Base-by-base conservation (phyloP, 495 filamentous ascomycete genomes). In the Podospora conica region DNA sequence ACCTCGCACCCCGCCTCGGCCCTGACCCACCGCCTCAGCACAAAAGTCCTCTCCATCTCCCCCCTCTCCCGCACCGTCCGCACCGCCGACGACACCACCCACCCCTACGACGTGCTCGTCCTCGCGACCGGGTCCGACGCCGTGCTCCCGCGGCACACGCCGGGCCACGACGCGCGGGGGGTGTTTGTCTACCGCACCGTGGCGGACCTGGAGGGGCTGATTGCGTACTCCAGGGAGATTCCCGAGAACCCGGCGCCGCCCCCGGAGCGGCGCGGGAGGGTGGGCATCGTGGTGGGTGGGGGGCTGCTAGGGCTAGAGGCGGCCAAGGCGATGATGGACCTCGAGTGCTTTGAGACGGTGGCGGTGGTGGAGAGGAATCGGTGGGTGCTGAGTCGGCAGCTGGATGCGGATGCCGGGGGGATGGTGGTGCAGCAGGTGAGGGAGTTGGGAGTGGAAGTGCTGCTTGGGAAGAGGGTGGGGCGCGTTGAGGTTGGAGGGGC, bases 181-280 rank as follows among this genome's bases (percentile, higher is more conserved):
- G 90, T 97, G 31, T 98, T 98, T 71, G 93, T 97, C n/a, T 97
- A 98, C 76, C 85, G 94, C 20, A 96, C 91, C 0, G 92, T 97
- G 63, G 86, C 88, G 2, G 94, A 98, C 73, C 78, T 98, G 9
- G 83, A 96, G 71, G 85, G 84, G 20, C 82, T 98, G 6, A 98
- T 98, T 40, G 78, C 83, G 3, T 97, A 90, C 70, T 85, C 91
- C 0, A 48, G n/a, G 18, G 40, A 48, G 18, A 48, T 48, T 3
- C 40, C 40, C 0, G 18, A n/a, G 18, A 48, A 7, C 6, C 25
- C n/a, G n/a, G n/a, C n/a, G n/a, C 25, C 25, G 76, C 79, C 6
- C 71, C 76, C 3, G 84, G 87, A n/a, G n/a, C n/a, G n/a, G 57
- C 90, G 87, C 66, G 92, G 91, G 25, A 82, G 85, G 20, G 84